These are phyloP conservation scores for Hibiscus mutabilis DNA, from an alignment of 345 rosid genomes.

Conservation along the genomic window DNA sequence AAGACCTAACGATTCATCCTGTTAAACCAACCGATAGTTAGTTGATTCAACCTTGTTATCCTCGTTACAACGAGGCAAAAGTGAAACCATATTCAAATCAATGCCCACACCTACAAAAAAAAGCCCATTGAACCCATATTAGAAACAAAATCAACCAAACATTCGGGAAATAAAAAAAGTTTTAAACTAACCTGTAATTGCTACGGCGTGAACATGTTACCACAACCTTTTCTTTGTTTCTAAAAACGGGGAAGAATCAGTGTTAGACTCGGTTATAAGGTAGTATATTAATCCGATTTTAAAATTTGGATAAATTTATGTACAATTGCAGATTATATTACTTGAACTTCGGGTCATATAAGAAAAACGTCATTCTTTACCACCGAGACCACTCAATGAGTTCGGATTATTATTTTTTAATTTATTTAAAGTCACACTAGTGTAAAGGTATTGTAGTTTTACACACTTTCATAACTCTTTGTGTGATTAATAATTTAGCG, in stretches of 20 bases:
- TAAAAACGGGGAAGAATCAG: conserved; percentile 26
- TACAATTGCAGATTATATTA: too few species aligned
- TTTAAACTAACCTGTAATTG: conserved; percentile 52
- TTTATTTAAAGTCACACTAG: too few species aligned
- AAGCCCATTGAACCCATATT: neutral
- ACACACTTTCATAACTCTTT: too few species aligned
- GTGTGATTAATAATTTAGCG: too few species aligned
- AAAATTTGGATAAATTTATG: neutral
- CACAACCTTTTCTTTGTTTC: conserved; percentile 92
- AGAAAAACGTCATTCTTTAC: too few species aligned
- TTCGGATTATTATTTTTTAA: too few species aligned
- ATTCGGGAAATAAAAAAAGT: neutral
- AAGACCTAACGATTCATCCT: too few species aligned
- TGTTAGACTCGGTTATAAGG: neutral
- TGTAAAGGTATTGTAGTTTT: too few species aligned
- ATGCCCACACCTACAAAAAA: conserved; percentile 61
- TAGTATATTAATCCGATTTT: neutral
- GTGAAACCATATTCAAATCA: conserved; percentile 90
- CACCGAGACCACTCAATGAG: too few species aligned
- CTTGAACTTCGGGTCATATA: too few species aligned
- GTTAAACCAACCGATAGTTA: too few species aligned
- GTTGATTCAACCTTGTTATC: conserved; percentile 54
- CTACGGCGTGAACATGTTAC: conserved; percentile 93
- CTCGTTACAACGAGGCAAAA: conserved; percentile 89
- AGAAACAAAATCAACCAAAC: neutral